Evolutionary conservation across 257 asterid species (phyloP).

Genomic region (Solanum bukasovii): DNA sequence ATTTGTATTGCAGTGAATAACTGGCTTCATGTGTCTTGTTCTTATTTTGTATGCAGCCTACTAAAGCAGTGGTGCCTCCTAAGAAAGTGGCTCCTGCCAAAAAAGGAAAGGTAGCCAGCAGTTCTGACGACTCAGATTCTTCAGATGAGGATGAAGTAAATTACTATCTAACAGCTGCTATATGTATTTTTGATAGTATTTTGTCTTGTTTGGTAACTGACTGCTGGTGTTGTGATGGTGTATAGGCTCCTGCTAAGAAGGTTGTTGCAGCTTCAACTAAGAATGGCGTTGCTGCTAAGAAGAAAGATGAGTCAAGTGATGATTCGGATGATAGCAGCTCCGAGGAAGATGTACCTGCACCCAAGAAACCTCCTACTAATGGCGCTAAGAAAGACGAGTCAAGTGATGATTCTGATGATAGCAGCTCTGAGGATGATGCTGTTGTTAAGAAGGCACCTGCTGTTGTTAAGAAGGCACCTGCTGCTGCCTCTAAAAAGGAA

Average conservation of each 20-base stretch:
- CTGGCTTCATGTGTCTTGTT: background rate
- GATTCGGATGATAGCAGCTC: slow-evolving; percentile 30
- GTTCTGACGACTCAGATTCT: slow-evolving; percentile 5
- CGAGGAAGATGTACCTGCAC: slow-evolving; percentile 17
- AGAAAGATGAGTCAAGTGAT: background rate
- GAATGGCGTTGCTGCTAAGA: background rate
- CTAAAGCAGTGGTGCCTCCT: background rate
- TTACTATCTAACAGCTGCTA: background rate
- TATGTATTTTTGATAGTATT: background rate
- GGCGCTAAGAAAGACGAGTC: slow-evolving; percentile 15
- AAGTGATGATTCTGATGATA: slow-evolving; percentile 26
- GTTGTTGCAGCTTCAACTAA: slow-evolving; percentile 2
- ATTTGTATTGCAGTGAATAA: background rate
- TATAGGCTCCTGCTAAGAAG: slow-evolving; percentile 11
- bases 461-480: slow-evolving; percentile 14
- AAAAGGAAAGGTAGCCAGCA: slow-evolving; percentile 3
- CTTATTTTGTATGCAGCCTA: background rate
- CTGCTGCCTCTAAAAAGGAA: slow-evolving; percentile 10
- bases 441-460: slow-evolving; percentile 14
- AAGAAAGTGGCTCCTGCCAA: background rate
- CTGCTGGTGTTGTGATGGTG: background rate
- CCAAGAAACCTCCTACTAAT: slow-evolving; percentile 15
- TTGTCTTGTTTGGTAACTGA: background rate
- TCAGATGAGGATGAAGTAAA: background rate
- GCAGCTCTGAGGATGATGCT: slow-evolving; percentile 22